Evolutionary conservation across 2,329 filamentous ascomycete species (phyloP).

Genomic region (Aspergillus cejpii): DNA sequence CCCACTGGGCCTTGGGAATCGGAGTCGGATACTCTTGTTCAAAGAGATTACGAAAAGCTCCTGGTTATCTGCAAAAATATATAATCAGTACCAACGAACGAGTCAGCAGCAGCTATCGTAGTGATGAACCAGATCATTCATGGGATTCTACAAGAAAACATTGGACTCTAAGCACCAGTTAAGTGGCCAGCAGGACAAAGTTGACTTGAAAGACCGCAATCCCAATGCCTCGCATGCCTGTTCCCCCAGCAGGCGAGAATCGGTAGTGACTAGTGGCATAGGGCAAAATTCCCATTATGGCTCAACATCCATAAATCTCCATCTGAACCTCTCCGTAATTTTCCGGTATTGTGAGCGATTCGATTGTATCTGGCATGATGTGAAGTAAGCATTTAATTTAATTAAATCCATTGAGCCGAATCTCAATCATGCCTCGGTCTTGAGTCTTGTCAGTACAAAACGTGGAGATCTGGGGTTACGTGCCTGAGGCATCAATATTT

Average conservation of each 20-base stretch:
- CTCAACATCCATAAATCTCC: constrained; percentile 49
- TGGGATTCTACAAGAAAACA: constrained; percentile 42
- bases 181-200: too few relatives aligned
- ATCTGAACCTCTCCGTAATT: constrained; percentile 44
- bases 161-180: constrained; percentile 3
- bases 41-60: constrained; percentile 50
- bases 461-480: neutral
- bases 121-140: constrained; percentile 41
- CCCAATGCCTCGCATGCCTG: constrained; percentile 48
- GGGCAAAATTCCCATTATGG: constrained; percentile 45
- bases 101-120: neutral
- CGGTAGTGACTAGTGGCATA: constrained; percentile 56
- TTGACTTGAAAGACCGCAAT: constrained; percentile 48
- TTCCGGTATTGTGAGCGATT: constrained; percentile 22
- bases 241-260: constrained; percentile 52
- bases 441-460: neutral
- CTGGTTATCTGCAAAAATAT: constrained; percentile 28
- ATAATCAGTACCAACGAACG: neutral
- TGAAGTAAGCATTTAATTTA: neutral
- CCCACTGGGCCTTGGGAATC: constrained; percentile 60
- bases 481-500: neutral
- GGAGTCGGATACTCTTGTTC: constrained; percentile 46
- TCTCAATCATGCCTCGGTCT: neutral
- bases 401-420: neutral
- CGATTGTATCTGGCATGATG: neutral